Conservation (phyloP, 1,139 yeast genomes). For the Suhomyces kunorum region DNA sequence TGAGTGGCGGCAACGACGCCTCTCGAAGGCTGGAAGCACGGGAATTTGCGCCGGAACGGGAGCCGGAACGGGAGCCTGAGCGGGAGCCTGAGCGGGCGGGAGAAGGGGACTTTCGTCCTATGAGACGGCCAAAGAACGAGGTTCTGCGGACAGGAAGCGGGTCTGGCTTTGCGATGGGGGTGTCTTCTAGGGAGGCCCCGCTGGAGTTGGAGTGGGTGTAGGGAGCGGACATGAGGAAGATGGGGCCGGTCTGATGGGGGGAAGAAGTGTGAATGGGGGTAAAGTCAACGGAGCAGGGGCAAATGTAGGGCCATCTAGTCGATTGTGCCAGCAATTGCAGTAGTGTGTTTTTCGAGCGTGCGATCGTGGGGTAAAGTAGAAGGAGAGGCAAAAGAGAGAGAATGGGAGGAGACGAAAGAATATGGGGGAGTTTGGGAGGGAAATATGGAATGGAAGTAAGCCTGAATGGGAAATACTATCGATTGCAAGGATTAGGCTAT, state of each 20-base stretch:
- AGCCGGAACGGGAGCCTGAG: constrained; percentile 3
- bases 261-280: not conserved
- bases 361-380: no score
- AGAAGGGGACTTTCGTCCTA: constrained; percentile 11
- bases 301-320: not conserved
- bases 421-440: no score
- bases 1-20: constrained; percentile 34
- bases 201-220: constrained; percentile 3
- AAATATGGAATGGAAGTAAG: not conserved
- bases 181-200: constrained; percentile 5
- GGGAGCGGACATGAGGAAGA: constrained; percentile 3
- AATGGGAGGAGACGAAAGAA: not conserved
- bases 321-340: constrained; percentile 1
- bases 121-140: constrained; percentile 11
- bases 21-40: constrained; percentile 8
- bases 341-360: not conserved
- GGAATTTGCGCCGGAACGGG: constrained; percentile 4
- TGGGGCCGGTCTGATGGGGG: not conserved
- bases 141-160: constrained; percentile 6
- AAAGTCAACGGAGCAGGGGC: no score
- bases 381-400: not conserved
- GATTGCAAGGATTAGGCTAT: no score
- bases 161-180: constrained; percentile 1
- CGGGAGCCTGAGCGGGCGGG: constrained; percentile 4
- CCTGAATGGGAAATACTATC: no score